These are phyloP conservation scores for Entomortierella chlamydospora DNA, from an alignment of 192 early-diverging fungal genomes.

Conservation along the genomic window DNA sequence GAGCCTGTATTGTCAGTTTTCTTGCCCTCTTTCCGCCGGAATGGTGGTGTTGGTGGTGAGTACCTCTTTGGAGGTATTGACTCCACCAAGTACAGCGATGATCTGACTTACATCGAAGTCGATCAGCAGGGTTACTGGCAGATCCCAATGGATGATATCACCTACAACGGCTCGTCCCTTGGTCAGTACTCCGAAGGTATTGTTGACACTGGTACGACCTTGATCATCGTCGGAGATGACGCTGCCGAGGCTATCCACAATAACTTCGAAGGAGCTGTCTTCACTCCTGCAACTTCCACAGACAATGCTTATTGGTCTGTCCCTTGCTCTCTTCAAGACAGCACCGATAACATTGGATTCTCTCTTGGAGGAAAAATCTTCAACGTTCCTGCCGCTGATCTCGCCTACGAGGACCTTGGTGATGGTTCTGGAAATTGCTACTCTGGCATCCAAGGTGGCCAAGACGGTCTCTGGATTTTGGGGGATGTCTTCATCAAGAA, in stretches of 20 bases:
- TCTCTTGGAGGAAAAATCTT: conserved; percentile 51
- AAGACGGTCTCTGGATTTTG: conserved; percentile 59
- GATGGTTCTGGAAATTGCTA: conserved; percentile 27
- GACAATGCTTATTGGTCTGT: conserved; percentile 8
- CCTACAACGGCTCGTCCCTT: conserved; percentile 49
- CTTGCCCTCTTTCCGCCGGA: conserved; percentile 53
- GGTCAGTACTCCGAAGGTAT: conserved; percentile 55
- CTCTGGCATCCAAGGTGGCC: conserved; percentile 29
- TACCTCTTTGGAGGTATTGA: conserved; percentile 67
- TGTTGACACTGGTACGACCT: conserved; percentile 74
- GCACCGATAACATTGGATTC: conserved; percentile 40
- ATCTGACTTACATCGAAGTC: conserved; percentile 64
- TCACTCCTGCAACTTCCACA: conserved; percentile 8
- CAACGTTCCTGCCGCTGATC: conserved; percentile 44
- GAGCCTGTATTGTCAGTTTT: conserved; percentile 72
- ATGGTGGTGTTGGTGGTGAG: conserved; percentile 21
- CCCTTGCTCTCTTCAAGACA: conserved; percentile 27
- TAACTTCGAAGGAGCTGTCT: conserved; percentile 10
- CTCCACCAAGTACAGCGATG: conserved; percentile 56
- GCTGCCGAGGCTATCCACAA: conserved; percentile 64
- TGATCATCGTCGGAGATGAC: conserved; percentile 63
- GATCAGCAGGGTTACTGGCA: conserved; percentile 67
- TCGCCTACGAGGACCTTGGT: conserved; percentile 44
- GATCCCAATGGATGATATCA: conserved; percentile 59
- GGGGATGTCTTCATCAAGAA: conserved; percentile 59